phyloP scores from a whole-genome alignment of 768 basidiomycete species.

The Calocera viscosa region DNA sequence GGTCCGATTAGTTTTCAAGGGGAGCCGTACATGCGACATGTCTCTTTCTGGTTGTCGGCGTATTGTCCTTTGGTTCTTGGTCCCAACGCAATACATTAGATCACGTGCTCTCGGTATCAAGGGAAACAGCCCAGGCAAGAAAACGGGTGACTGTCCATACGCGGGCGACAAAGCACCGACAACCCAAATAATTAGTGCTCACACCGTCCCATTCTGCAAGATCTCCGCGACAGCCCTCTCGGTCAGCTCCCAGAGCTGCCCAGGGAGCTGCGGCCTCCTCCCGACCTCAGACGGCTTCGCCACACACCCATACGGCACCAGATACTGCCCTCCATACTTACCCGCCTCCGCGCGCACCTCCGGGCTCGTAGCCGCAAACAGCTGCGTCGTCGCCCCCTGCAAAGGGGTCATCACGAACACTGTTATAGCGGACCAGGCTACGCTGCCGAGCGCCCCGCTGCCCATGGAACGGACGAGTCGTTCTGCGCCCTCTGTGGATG shows the following conservation, averaged over 20 bases:
- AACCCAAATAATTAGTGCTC: too few species aligned
- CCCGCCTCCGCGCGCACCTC: constrained; percentile 17
- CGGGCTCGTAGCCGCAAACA: constrained; percentile 19
- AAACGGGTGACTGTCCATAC: too few species aligned
- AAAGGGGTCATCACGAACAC: neutral
- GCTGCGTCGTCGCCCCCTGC: constrained; percentile 20
- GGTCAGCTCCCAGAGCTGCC: constrained; percentile 16
- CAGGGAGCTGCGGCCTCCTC: constrained; percentile 14
- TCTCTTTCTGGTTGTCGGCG: too few species aligned
- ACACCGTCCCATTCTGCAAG: neutral
- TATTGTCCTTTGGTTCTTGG: too few species aligned
- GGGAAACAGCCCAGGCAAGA: too few species aligned
- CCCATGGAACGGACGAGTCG: neutral
- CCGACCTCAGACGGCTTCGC: constrained; percentile 8
- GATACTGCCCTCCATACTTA: constrained; percentile 19
- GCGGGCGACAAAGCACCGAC: too few species aligned
- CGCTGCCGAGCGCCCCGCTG: too few species aligned
- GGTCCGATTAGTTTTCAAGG: too few species aligned
- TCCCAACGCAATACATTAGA: too few species aligned
- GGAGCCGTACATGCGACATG: too few species aligned
- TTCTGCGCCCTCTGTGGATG: neutral
- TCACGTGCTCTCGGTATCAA: too few species aligned
- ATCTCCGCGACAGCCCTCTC: neutral
- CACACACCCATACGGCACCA: constrained; percentile 17
- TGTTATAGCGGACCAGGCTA: too few species aligned